Conservation (phyloP, 768 basidiomycete genomes). For the Lentinula detonsa region DNA sequence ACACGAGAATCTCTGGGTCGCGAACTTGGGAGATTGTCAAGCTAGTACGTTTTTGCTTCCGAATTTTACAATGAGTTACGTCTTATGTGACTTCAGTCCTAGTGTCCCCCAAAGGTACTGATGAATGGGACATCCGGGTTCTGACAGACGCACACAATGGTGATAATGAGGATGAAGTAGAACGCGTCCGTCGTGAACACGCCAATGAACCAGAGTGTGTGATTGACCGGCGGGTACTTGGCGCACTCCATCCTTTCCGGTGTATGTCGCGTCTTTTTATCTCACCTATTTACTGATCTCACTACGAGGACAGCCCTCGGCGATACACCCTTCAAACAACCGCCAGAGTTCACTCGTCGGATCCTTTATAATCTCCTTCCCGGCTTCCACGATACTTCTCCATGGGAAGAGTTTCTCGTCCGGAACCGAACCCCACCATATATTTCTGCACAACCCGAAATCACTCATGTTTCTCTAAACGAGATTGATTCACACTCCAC, state of each 20-base stretch:
- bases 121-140: conserved; percentile 52
- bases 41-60: conserved; percentile 42
- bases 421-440: conserved; percentile 61
- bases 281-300: conserved; percentile 1
- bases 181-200: conserved; percentile 57
- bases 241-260: conserved; percentile 72
- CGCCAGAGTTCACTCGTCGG: conserved; percentile 59
- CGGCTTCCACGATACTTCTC: conserved; percentile 53
- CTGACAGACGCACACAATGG: conserved; percentile 70
- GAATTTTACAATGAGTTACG: not conserved
- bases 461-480: conserved; percentile 48
- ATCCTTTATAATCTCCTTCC: conserved; percentile 63
- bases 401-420: conserved; percentile 63
- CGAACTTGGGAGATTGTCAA: conserved; percentile 78
- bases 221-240: conserved; percentile 61
- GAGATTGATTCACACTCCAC: not conserved
- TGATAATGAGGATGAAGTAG: conserved; percentile 58
- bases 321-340: conserved; percentile 69
- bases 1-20: conserved; percentile 67
- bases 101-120: conserved; percentile 37
- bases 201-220: conserved; percentile 68
- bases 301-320: conserved; percentile 47
- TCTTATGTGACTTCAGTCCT: conserved; percentile 30
- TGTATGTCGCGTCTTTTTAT: conserved; percentile 35
- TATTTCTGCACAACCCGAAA: conserved; percentile 58